Percentiles rank a stretch among this genome's conserved stretches.
Conservation (phyloP, 1,284 basidiomycete genomes). For the Abortiporus biennis region DNA sequence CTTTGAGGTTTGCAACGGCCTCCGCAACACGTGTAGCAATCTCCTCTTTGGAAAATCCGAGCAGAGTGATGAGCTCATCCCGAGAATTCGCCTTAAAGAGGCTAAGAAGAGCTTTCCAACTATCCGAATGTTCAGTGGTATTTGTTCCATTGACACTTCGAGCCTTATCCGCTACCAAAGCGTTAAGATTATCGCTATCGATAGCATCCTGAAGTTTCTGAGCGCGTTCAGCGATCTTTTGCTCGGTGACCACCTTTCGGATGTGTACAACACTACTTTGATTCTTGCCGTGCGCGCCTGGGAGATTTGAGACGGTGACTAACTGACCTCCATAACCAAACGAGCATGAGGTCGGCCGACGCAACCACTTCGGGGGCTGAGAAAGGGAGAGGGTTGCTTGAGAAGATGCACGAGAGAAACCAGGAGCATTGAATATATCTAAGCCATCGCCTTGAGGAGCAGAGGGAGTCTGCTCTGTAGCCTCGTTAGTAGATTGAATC, state of each 20-base stretch:
- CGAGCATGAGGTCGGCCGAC: conserved; percentile 74
- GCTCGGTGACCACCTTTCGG: conserved; percentile 75
- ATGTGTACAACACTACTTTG: conserved; percentile 79
- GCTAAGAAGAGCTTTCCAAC: conserved; percentile 87
- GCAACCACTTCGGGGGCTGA: conserved; percentile 95
- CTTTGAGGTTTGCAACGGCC: conserved; percentile 73
- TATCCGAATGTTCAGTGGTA: conserved; percentile 40
- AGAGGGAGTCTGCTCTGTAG: conserved; percentile 32
- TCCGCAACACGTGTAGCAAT: conserved; percentile 77
- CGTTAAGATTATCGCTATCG: conserved; percentile 52
- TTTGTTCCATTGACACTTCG: conserved; percentile 35
- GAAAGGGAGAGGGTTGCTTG: conserved; percentile 73
- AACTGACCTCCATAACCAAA: conserved; percentile 95
- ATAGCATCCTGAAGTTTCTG: conserved; percentile 65
- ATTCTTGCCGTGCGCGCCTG: conserved; percentile 64
- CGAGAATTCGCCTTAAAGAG: conserved; percentile 87
- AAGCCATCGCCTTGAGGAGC: conserved; percentile 58
- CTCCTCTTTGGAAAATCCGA: conserved; percentile 92
- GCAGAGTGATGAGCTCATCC: conserved; percentile 85
- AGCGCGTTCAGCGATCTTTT: conserved; percentile 74
- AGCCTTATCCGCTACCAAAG: conserved; percentile 67
- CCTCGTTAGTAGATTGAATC: conserved; percentile 85
- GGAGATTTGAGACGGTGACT: conserved; percentile 71
- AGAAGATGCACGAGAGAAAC: conserved; percentile 41
- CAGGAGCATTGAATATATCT: conserved; percentile 72